Evolutionary conservation across 768 basidiomycete genomes (phyloP).

Genomic region (Strobilomyces confusus): DNA sequence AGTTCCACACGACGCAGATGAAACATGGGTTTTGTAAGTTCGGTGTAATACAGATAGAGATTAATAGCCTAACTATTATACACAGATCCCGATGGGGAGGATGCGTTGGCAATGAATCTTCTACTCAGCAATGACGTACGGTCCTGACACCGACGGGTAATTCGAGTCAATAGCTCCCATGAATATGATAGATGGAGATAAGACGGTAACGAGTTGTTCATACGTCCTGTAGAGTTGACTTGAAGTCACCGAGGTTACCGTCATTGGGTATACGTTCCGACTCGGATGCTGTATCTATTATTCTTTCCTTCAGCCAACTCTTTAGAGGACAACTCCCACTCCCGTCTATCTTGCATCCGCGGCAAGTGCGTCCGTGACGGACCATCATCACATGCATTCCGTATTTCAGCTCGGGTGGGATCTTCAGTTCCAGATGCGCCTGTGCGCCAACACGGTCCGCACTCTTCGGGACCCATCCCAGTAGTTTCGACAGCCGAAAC

Average conservation of each 20-base stretch:
- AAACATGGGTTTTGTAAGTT: not conserved
- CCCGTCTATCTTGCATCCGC: constrained; percentile 45
- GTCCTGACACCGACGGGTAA: not conserved
- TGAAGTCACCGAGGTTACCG: not conserved
- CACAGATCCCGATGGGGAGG: constrained; percentile 3
- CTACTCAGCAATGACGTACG: not conserved
- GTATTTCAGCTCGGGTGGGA: constrained; percentile 53
- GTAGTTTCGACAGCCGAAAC: constrained; percentile 46
- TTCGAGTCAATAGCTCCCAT: not conserved
- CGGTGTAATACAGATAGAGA: not conserved
- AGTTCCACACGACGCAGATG: constrained; percentile 1
- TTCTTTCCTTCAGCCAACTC: constrained; percentile 31
- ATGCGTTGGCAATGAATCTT: constrained; percentile 2
- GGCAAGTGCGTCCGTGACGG: constrained; percentile 50
- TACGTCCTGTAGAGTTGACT: not conserved
- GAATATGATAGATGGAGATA: not conserved
- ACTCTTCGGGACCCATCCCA: constrained; percentile 38
- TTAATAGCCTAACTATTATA: not conserved
- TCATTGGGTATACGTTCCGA: constrained; percentile 11
- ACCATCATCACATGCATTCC: constrained; percentile 58
- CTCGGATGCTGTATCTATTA: constrained; percentile 13
- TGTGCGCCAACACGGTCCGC: constrained; percentile 52
- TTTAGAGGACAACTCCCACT: constrained; percentile 34
- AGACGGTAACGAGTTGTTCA: not conserved
- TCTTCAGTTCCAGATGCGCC: constrained; percentile 49